Conservation (phyloP, 2,329 filamentous ascomycete genomes). For the Xylaria sp. region DNA sequence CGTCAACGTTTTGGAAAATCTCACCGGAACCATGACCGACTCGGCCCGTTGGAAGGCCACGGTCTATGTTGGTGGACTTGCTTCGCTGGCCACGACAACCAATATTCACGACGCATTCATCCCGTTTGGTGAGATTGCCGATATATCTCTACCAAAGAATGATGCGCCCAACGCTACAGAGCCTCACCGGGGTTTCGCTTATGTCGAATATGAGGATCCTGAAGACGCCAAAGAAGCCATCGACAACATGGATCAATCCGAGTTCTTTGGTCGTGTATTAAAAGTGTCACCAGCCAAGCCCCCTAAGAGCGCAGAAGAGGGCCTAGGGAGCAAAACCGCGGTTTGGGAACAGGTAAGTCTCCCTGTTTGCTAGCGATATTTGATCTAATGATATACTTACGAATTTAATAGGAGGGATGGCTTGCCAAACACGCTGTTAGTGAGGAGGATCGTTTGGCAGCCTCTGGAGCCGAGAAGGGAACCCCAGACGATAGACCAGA, state of each 20-base stretch:
- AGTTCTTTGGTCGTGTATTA: slow-evolving; percentile 91
- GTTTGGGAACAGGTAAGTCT: slow-evolving; percentile 91
- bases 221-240: slow-evolving; percentile 94
- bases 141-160: slow-evolving; percentile 89
- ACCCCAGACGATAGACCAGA: slow-evolving; percentile 66
- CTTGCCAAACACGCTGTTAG: slow-evolving; percentile 86
- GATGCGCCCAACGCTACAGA: slow-evolving; percentile 83
- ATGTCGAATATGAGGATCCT: slow-evolving; percentile 90
- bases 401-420: slow-evolving; percentile 80
- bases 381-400: slow-evolving; percentile 40
- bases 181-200: slow-evolving; percentile 91
- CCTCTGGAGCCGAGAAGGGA: slow-evolving; percentile 61
- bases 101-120: slow-evolving; percentile 92
- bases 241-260: slow-evolving; percentile 98
- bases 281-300: slow-evolving; percentile 93
- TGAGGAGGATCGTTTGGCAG: slow-evolving; percentile 77
- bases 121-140: slow-evolving; percentile 94
- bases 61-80: slow-evolving; percentile 90
- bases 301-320: slow-evolving; percentile 88
- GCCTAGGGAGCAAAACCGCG: slow-evolving; percentile 90
- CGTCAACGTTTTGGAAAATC: slow-evolving; percentile 6
- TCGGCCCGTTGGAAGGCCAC: slow-evolving; percentile 87
- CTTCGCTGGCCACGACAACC: slow-evolving; percentile 77
- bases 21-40: slow-evolving; percentile 74
- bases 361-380: slow-evolving; percentile 7